These are phyloP conservation scores for Arabidopsis suecica DNA, from an alignment of 345 rosid species.

Conservation along the genomic window DNA sequence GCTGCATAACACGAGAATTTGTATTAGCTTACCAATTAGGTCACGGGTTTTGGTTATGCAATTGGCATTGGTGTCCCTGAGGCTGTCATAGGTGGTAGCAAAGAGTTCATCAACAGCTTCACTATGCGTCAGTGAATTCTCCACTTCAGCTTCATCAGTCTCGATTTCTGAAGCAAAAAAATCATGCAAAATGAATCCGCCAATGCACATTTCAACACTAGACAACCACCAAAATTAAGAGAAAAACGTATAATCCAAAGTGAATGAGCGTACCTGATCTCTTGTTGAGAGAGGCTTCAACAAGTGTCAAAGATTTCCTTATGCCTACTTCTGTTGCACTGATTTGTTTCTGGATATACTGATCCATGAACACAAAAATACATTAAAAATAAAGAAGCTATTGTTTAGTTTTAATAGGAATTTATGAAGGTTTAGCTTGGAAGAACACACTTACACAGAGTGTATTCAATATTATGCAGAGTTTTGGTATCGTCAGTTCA, in stretches of 20 bases:
- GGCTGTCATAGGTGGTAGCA: slow-evolving; percentile 73
- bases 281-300: slow-evolving; percentile 49
- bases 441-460: slow-evolving; percentile 66
- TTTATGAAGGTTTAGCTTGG: slow-evolving; percentile 27
- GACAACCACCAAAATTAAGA: slow-evolving; percentile 18
- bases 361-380: slow-evolving; percentile 42
- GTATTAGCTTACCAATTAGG: slow-evolving; percentile 68
- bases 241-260: slow-evolving; percentile 45
- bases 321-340: slow-evolving; percentile 73
- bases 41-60: slow-evolving; percentile 65
- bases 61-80: slow-evolving; percentile 64
- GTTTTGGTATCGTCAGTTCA: slow-evolving; percentile 71
- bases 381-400: background rate
- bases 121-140: slow-evolving; percentile 54
- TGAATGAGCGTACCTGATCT: slow-evolving; percentile 41
- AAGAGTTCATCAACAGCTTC: slow-evolving; percentile 87
- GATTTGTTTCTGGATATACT: slow-evolving; percentile 85
- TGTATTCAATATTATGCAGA: slow-evolving; percentile 87
- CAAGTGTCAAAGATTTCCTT: slow-evolving; percentile 72
- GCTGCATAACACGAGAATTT: slow-evolving; percentile 19
- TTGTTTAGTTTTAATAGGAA: background rate
- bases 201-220: slow-evolving; percentile 22
- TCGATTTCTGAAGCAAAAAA: slow-evolving; percentile 48
- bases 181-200: background rate
- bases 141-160: slow-evolving; percentile 51